Percentiles rank a stretch among this genome's conserved stretches.
Evolutionary conservation across 768 basidiomycete genomes (phyloP).

Genomic region (Trametes gibbosa): DNA sequence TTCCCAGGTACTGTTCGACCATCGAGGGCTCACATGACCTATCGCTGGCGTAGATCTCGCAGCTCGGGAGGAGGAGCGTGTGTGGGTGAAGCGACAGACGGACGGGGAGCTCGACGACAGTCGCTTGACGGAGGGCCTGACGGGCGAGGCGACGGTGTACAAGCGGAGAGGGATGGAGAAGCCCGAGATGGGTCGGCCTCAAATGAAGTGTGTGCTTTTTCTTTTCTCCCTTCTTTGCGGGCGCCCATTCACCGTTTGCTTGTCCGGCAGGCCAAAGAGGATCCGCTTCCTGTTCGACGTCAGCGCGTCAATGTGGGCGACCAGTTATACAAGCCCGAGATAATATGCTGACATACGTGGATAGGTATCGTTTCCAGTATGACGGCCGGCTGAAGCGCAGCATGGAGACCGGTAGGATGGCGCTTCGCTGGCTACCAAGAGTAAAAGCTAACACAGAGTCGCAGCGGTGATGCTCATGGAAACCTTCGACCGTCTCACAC

Average conservation of each 20-base stretch:
- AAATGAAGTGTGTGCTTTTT: conserved; percentile 50
- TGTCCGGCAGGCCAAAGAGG: conserved; percentile 51
- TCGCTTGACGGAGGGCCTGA: conserved; percentile 62
- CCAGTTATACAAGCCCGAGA: background rate
- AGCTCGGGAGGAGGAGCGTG: conserved; percentile 65
- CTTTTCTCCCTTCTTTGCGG: background rate
- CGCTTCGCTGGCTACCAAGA: background rate
- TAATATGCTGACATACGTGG: too few species aligned
- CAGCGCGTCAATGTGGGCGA: conserved; percentile 60
- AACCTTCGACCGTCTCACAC: conserved; percentile 57
- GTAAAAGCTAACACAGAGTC: background rate
- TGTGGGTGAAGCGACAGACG: conserved; percentile 70
- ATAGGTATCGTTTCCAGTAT: conserved; percentile 73
- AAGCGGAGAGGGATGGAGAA: conserved; percentile 70
- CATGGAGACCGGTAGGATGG: conserved; percentile 55
- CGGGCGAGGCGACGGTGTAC: conserved; percentile 68
- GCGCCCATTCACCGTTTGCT: background rate
- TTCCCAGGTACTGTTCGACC: too few species aligned
- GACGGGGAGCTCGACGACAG: conserved; percentile 71
- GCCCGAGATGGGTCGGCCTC: conserved; percentile 63
- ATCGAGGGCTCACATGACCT: background rate
- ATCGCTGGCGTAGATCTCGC: conserved; percentile 46
- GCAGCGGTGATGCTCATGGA: conserved; percentile 75
- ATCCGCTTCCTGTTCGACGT: conserved; percentile 70
- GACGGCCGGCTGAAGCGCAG: conserved; percentile 63